Percentiles rank a stretch among this genome's conserved stretches.
Evolutionary conservation across 2,329 filamentous ascomycete genomes (phyloP).

Genomic region (Neonectria ditissima): DNA sequence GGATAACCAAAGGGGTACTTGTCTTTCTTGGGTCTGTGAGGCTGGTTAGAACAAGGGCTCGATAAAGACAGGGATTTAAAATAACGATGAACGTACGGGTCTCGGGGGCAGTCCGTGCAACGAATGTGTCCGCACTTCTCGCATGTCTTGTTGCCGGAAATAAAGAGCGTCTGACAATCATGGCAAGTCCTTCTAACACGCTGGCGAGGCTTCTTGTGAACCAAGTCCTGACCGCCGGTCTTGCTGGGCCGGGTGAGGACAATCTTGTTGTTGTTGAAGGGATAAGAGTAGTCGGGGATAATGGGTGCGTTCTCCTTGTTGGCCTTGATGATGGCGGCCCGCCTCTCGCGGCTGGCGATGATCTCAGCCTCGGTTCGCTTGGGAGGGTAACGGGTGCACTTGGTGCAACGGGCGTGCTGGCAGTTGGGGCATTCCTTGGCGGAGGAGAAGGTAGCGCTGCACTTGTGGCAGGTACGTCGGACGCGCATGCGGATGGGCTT

Average conservation of each 20-base stretch:
- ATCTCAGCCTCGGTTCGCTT: constrained; percentile 70
- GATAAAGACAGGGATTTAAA: not conserved
- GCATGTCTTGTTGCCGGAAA: constrained; percentile 71
- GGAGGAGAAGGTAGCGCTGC: constrained; percentile 78
- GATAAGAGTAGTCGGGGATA: constrained; percentile 61
- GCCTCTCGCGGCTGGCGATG: constrained; percentile 63
- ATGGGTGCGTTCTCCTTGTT: constrained; percentile 68
- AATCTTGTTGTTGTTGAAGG: constrained; percentile 59
- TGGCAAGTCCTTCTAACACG: constrained; percentile 82
- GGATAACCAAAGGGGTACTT: constrained; percentile 79
- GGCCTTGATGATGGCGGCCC: constrained; percentile 63
- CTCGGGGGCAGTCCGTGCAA: constrained; percentile 83
- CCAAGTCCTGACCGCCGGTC: constrained; percentile 75
- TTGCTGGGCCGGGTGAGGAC: constrained; percentile 73
- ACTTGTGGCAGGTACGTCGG: constrained; percentile 84
- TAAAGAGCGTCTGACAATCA: constrained; percentile 75
- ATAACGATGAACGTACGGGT: constrained; percentile 71
- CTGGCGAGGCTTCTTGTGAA: constrained; percentile 78
- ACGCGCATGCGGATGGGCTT: constrained; percentile 84
- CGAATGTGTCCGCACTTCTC: constrained; percentile 76
- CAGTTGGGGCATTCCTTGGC: constrained; percentile 82
- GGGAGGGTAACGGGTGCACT: constrained; percentile 80
- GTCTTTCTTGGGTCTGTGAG: constrained; percentile 69
- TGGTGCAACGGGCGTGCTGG: constrained; percentile 82
- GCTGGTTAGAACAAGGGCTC: constrained; percentile 24